These are phyloP conservation scores for Hordeum vulgare DNA, from an alignment of 176 grass and related monocot species.

Conservation along the genomic window MorexV3_pseudomolecules_assembly NC_058523.1:528496307-528496806, in stretches of 20 bases:
- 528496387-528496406: background rate
- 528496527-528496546: background rate
- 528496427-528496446: no score
- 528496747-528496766: background rate
- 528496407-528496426: background rate
- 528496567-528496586: background rate
- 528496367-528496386: background rate
- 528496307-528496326: no score
- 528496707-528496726: slow-evolving; percentile 16
- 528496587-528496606: background rate
- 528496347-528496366: background rate
- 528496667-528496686: background rate
- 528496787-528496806: slow-evolving; percentile 4
- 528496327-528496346: no score
- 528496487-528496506: background rate
- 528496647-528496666: background rate
- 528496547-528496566: background rate
- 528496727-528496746: background rate
- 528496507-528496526: no score
- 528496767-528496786: background rate
- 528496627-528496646: background rate
- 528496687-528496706: background rate
- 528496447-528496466: background rate
- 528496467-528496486: background rate
- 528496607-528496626: background rate